Percentiles rank a stretch among this genome's conserved stretches.
Conservation (phyloP, 768 basidiomycete species). For the Mycena filopes region DNA sequence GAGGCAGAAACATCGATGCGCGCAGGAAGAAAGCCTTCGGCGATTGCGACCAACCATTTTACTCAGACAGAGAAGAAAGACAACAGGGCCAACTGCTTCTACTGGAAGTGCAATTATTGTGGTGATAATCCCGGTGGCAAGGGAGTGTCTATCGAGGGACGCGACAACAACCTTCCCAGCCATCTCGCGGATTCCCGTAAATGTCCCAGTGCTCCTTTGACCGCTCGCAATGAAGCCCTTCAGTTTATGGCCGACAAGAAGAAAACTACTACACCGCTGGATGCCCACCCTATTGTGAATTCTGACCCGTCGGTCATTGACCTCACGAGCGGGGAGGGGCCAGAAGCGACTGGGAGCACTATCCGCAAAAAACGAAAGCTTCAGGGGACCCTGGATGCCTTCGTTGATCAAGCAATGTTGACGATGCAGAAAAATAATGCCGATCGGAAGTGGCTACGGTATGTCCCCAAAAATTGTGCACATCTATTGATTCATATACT, state of each 20-base stretch:
- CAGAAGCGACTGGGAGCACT: too few relatives aligned
- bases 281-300: too few relatives aligned
- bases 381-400: neutral
- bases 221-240: neutral
- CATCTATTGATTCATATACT: neutral
- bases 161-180: neutral
- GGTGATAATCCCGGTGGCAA: neutral
- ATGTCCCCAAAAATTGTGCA: neutral
- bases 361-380: neutral
- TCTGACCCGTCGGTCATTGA: too few relatives aligned
- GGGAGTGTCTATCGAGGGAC: constrained; percentile 5
- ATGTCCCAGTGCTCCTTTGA: neutral
- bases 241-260: neutral
- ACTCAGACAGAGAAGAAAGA: neutral
- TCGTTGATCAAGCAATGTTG: neutral
- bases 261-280: too few relatives aligned
- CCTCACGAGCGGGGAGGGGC: too few relatives aligned
- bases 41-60: neutral
- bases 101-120: constrained; percentile 12
- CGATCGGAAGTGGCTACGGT: constrained; percentile 11
- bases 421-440: neutral
- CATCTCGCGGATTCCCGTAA: constrained; percentile 7
- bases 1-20: neutral
- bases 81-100: neutral
- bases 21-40: neutral